Conservation (phyloP, 2,329 filamentous ascomycete genomes). For the Epichloe sibirici region DNA sequence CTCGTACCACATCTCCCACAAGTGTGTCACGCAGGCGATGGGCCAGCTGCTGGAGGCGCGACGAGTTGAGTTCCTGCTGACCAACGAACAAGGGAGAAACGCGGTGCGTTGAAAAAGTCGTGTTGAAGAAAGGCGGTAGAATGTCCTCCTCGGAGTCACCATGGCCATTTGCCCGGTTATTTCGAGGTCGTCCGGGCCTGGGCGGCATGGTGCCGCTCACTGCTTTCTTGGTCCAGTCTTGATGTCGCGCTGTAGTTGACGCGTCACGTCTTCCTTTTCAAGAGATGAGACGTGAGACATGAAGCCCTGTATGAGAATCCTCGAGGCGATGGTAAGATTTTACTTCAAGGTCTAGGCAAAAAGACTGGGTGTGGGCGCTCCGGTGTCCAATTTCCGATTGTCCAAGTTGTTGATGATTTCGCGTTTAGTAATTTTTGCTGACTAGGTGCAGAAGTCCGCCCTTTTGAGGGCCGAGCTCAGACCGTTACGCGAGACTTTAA, state of each 20-base stretch:
- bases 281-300: not conserved
- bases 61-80: constrained; percentile 22
- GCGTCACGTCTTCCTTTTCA: not conserved
- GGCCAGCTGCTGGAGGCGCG: constrained; percentile 31
- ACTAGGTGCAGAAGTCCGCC: no score
- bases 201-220: constrained; percentile 1
- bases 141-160: constrained; percentile 15
- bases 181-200: constrained; percentile 2
- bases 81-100: constrained; percentile 42
- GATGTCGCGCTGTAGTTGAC: not conserved
- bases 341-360: no score
- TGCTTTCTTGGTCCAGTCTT: not conserved
- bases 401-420: not conserved
- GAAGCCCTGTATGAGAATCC: not conserved
- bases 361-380: no score
- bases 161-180: constrained; percentile 6
- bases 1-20: constrained; percentile 47
- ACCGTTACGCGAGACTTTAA: not conserved
- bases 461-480: not conserved
- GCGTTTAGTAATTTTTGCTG: not conserved
- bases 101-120: constrained; percentile 44
- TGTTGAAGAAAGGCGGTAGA: constrained; percentile 40
- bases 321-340: not conserved
- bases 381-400: no score
- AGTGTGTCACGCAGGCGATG: constrained; percentile 40